Base-by-base conservation (phyloP, 2,329 filamentous ascomycete genomes). In the Sclerotinia subarctica region DNA sequence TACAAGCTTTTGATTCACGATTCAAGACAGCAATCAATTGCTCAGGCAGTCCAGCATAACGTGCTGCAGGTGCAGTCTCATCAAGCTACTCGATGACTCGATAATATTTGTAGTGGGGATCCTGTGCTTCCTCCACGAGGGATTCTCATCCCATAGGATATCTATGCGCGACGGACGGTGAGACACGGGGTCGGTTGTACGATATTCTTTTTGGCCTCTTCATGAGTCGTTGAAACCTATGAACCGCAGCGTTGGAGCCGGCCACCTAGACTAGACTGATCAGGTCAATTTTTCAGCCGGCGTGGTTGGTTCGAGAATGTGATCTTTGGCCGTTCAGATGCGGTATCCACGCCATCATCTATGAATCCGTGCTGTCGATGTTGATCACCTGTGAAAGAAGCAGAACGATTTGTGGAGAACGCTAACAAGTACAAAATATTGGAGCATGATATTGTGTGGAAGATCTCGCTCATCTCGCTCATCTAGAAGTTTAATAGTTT, bases 361-460 rank as follows among this genome's bases (percentile, higher is more conserved):
- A 35, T 35, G 15, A n/a, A 49, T 35, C 58, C 44, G 58, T 62
- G 59, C 29, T 51, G 29, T 24, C 13, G 11, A 49, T 60, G 17
- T 49, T 57, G 44, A 32, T 49, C 58, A 49, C 6, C 29, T 24
- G 32, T 10, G 59, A 5, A 15, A 15, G 19, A 19, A 38, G 21
- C 3, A 35, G 58, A 5, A 13, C n/a, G 46, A 51, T 60, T 60
- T 4, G 44, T 60, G 58, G 58, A 60, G 58, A 60, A 29, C 32
- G 59, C 44, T 62, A 51, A 26, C 5, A 38, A 13, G 13, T 38
- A 3, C 38, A 24, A 6, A 17, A 7, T 6, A 24, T 26, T 24
- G 8, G 46, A 24, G 59, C 58, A n/a, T 62, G 58, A 51, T 62
- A 13, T 35, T 8, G 11, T 24, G 21, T 38, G 29, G 46, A 38